These are phyloP conservation scores for Thielaviopsis populi DNA, from an alignment of 2,329 filamentous ascomycete genomes.

Conservation along the genomic window DNA sequence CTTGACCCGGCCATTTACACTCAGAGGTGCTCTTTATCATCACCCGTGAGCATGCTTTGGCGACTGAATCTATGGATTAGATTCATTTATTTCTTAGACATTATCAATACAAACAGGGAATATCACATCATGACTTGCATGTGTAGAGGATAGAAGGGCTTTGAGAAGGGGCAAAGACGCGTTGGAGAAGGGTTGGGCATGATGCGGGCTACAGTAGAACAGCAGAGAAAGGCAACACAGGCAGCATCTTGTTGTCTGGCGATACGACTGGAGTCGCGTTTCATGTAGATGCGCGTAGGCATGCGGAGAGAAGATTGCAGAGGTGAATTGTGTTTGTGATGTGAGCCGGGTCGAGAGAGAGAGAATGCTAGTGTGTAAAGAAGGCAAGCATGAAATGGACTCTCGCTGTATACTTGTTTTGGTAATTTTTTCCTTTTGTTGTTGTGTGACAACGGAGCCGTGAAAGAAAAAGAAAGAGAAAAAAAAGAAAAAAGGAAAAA, in stretches of 20 bases:
- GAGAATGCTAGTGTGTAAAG: no score
- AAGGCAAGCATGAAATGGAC: no score
- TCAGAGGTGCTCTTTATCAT: conserved; percentile 26
- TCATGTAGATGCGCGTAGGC: no score
- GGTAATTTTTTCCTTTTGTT: no score
- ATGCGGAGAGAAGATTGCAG: no score
- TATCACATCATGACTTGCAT: not conserved
- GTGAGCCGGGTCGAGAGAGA: no score
- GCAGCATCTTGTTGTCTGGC: not conserved
- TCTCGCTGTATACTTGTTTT: no score
- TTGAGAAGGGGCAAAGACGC: not conserved
- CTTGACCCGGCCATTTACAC: conserved; percentile 2
- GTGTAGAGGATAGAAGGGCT: not conserved
- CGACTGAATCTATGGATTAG: not conserved
- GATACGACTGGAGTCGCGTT: not conserved
- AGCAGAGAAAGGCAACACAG: not conserved
- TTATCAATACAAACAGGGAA: not conserved
- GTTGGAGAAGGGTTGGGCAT: not conserved
- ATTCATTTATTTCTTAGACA: not conserved
- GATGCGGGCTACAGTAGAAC: not conserved
- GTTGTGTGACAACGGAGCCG: not conserved
- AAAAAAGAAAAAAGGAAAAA: not conserved
- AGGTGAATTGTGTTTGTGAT: no score
- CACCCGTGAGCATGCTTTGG: conserved; percentile 22
- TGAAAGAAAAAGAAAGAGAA: not conserved